Conservation (phyloP, 2,329 filamentous ascomycete genomes). For the Aureobasidium sp. region DNA sequence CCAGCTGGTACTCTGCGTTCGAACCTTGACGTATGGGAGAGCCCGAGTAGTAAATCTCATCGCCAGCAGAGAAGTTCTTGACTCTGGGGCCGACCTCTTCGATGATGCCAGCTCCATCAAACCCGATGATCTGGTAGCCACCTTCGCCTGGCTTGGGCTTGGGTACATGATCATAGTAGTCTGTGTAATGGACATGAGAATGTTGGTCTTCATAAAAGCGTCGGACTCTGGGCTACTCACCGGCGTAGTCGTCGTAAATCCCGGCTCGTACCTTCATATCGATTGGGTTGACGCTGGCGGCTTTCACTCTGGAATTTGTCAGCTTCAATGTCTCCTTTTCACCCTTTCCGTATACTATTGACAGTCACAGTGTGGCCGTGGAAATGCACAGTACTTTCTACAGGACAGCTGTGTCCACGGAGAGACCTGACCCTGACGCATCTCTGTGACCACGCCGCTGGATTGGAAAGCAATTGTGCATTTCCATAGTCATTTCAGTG, state of each 20-base stretch:
- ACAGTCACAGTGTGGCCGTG: no score
- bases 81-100: slow-evolving; percentile 26
- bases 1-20: slow-evolving; percentile 38
- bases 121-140: slow-evolving; percentile 36
- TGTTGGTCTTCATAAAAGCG: not conserved
- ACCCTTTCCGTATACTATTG: no score
- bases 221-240: not conserved
- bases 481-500: no score
- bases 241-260: slow-evolving; percentile 31
- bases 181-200: slow-evolving; percentile 9
- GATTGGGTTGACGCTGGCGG: slow-evolving; percentile 35
- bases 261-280: slow-evolving; percentile 32
- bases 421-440: no score
- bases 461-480: no score
- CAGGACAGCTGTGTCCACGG: no score
- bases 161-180: slow-evolving; percentile 30
- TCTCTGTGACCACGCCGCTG: no score
- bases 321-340: not conserved
- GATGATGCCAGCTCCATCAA: slow-evolving; percentile 38
- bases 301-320: slow-evolving; percentile 27
- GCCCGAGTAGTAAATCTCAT: slow-evolving; percentile 39
- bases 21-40: slow-evolving; percentile 35
- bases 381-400: no score
- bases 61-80: slow-evolving; percentile 35
- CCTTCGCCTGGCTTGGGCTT: slow-evolving; percentile 19